Percentiles rank a stretch among this genome's conserved stretches.
Evolutionary conservation across 2,329 filamentous ascomycete genomes (phyloP).

Genomic region (Leptographium lundbergii): DNA sequence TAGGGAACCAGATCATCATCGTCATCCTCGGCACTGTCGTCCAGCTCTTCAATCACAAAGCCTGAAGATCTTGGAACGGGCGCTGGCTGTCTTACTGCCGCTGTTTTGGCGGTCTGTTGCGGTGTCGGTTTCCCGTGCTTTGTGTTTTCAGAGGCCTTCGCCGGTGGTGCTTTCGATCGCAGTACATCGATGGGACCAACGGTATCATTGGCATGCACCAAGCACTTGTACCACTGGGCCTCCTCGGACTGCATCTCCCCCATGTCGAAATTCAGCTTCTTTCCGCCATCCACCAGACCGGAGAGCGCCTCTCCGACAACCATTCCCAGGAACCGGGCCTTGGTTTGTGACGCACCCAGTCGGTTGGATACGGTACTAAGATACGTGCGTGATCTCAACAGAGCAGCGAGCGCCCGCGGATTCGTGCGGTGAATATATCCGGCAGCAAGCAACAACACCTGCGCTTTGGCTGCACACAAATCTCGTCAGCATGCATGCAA

Average conservation of each 20-base stretch:
- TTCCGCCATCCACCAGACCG: conserved; percentile 51
- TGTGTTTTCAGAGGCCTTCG: not conserved
- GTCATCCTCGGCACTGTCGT: conserved; percentile 43
- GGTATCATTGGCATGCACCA: conserved; percentile 51
- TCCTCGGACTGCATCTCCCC: conserved; percentile 66
- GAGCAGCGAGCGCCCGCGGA: conserved; percentile 52
- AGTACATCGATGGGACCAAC: conserved; percentile 46
- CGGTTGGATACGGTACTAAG: conserved; percentile 74
- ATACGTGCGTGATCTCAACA: conserved; percentile 61
- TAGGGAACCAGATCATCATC: conserved; percentile 64
- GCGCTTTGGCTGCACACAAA: conserved; percentile 51
- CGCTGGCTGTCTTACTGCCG: conserved; percentile 18
- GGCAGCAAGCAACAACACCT: conserved; percentile 64
- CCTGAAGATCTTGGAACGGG: conserved; percentile 17
- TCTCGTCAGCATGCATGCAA: not conserved
- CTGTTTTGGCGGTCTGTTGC: conserved; percentile 1
- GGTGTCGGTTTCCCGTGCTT: conserved; percentile 1
- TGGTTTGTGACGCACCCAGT: conserved; percentile 60
- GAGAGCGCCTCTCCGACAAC: conserved; percentile 65
- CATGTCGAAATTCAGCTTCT: conserved; percentile 69
- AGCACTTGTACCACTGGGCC: conserved; percentile 58
- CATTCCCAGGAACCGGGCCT: conserved; percentile 78
- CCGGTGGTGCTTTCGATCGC: not conserved
- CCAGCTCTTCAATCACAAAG: conserved; percentile 54
- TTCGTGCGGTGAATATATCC: conserved; percentile 60